These are phyloP conservation scores for Haplosporangium sp. DNA, from an alignment of 371 early-diverging fungal genomes.

Conservation along the genomic window DNA sequence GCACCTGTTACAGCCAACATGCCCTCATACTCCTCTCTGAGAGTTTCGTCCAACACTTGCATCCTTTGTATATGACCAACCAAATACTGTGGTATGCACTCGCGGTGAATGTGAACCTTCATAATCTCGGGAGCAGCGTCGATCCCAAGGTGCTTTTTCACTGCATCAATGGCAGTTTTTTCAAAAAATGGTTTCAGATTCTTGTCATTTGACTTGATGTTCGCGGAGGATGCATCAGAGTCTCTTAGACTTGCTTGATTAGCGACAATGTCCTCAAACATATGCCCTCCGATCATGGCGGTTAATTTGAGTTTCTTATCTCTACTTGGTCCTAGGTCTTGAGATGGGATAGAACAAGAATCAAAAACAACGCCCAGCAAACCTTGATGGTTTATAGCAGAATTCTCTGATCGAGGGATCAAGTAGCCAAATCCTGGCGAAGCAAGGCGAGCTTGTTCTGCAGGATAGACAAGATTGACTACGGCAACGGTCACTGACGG, in stretches of 20 bases:
- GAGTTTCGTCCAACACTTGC: constrained; percentile 65
- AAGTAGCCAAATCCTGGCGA: constrained; percentile 91
- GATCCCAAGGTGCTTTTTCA: constrained; percentile 70
- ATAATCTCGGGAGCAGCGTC: constrained; percentile 62
- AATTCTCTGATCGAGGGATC: constrained; percentile 70
- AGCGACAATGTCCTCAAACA: constrained; percentile 65
- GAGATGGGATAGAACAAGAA: constrained; percentile 80
- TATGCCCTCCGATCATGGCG: constrained; percentile 93
- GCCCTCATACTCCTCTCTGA: constrained; percentile 61
- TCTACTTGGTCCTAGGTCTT: constrained; percentile 61
- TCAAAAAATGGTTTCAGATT: constrained; percentile 37
- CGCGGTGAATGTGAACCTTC: constrained; percentile 67
- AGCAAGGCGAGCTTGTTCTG: constrained; percentile 30
- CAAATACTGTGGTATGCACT: constrained; percentile 93
- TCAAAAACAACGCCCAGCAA: constrained; percentile 93
- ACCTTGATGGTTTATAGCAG: constrained; percentile 63
- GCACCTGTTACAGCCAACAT: constrained; percentile 83
- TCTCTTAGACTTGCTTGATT: neutral
- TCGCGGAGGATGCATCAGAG: neutral
- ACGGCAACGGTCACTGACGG: constrained; percentile 87
- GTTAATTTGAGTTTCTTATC: constrained; percentile 73
- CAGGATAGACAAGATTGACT: constrained; percentile 82
- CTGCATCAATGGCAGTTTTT: constrained; percentile 57
- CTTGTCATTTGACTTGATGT: neutral
- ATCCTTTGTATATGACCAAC: constrained; percentile 85